Evolutionary conservation across 169 alveolate genomes (phyloP).

Genomic region (Plasmodium yoelii): DNA sequence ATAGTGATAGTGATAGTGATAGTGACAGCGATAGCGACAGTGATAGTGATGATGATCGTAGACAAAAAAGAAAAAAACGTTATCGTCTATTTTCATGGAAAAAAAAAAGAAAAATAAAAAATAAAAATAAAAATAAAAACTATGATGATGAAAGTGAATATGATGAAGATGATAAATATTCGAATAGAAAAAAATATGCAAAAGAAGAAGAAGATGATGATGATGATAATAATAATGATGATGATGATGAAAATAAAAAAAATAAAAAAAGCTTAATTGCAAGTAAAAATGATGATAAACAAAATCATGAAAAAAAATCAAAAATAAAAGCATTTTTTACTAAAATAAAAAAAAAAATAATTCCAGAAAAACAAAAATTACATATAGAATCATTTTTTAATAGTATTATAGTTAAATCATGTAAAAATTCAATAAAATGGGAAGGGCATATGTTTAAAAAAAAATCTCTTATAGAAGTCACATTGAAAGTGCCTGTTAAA

Average conservation of each 20-base stretch:
- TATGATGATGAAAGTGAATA: conserved; percentile 16
- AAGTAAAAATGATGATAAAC: background rate
- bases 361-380: conserved; percentile 53
- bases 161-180: background rate
- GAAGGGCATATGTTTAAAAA: conserved; percentile 59
- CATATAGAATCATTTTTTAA: conserved; percentile 74
- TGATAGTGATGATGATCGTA: conserved; percentile 1
- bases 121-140: background rate
- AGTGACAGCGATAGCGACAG: no score
- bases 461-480: conserved; percentile 48
- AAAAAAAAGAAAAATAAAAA: conserved; percentile 29
- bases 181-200: background rate
- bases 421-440: conserved; percentile 69
- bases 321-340: conserved; percentile 21
- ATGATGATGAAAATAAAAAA: background rate
- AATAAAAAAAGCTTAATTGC: background rate
- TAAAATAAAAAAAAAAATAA: conserved; percentile 7
- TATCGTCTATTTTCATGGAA: conserved; percentile 8
- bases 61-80: conserved; percentile 8
- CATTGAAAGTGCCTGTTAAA: conserved; percentile 67
- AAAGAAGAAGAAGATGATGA: background rate
- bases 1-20: conserved; percentile 12
- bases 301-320: background rate
- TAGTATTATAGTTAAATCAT: conserved; percentile 62
- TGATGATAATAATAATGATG: background rate